Evolutionary conservation across 1,139 yeast genomes (phyloP), one percentile per base, ranked within the genome.

Genomic region (Nakaseomyces delphensis): DNA sequence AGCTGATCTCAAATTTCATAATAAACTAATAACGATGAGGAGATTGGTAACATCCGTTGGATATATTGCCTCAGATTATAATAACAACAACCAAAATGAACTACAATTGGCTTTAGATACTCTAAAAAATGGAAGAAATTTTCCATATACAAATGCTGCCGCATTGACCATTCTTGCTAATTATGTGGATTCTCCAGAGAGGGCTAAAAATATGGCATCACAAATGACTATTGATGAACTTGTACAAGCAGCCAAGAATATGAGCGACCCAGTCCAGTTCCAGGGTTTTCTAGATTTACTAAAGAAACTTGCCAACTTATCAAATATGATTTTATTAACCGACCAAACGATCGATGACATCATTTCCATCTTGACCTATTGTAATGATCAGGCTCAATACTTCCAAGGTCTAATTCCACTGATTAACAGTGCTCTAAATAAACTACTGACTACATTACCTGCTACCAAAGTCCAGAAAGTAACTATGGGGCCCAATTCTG

Each of bases 221-320:
- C 28, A 36, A 10, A 28, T 55, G 5, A 27, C 48, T 2, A 39
- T 52, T 10, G 47, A 43, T 15, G 38, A 48, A 15, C 18, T 56
- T 9, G 46, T 54, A 14, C 13, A 38, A 1, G 30, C 39, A n/a
- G 46, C 48, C 4, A 36, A 37, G 13, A 41, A 29, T 7, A 44
- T 59, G 11, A 50, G 45, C 11, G 66, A 62, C 40, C 64, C 64
- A 6, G 45, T 59, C 40, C 57, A 57, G 39, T 54, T 45, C 35
- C 64, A 60, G 45, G 62, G 65, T 2, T 54, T 51, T 30, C 40
- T 60, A n/a, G 62, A 58, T 42, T 41, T 59, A 14, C 30, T 54
- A 10, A 56, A 47, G 36, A 60, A 62, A 42, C 40, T 56, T 9
- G 21, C 60, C 11, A 57, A 50, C 30, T 33, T 57, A 6, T 38